phyloP scores from a whole-genome alignment of 805 yeast genomes.

The Cyberlindnera lachancei region DNA sequence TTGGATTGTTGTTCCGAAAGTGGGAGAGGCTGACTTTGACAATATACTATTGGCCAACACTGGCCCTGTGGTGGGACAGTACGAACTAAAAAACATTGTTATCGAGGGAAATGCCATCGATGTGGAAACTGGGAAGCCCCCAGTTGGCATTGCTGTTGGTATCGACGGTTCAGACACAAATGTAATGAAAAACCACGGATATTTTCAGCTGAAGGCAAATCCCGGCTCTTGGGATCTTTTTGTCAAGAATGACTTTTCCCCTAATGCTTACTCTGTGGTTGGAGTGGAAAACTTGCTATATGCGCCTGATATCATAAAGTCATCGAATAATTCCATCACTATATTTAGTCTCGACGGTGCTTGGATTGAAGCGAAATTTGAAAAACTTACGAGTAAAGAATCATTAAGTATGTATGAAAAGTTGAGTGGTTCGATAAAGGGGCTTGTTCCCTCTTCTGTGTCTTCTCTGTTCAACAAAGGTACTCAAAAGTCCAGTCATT shows the following conservation, averaged over 20 bases:
- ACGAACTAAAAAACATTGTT: constrained; percentile 44
- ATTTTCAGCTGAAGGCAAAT: constrained; percentile 65
- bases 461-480: constrained; percentile 8
- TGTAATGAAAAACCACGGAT: constrained; percentile 78
- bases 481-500: constrained; percentile 31
- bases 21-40: constrained; percentile 53
- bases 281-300: no score
- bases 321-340: no score
- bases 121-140: constrained; percentile 19
- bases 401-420: no score
- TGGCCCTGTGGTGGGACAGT: constrained; percentile 35
- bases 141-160: constrained; percentile 19
- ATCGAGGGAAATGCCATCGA: constrained; percentile 68
- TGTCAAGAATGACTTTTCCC: constrained; percentile 36
- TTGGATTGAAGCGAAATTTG: constrained; percentile 37
- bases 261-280: constrained; percentile 33
- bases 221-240: constrained; percentile 66
- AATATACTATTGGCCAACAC: constrained; percentile 41
- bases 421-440: no score
- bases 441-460: no score
- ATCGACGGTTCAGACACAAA: constrained; percentile 42
- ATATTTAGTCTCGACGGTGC: constrained; percentile 39
- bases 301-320: no score
- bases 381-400: constrained; percentile 34
- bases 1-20: constrained; percentile 58